A percentile compares a stretch with the other conserved stretches of the same genome.
These are phyloP conservation scores for Mortierella sp. DNA, from an alignment of 371 early-diverging fungal genomes.

Conservation along the genomic window DNA sequence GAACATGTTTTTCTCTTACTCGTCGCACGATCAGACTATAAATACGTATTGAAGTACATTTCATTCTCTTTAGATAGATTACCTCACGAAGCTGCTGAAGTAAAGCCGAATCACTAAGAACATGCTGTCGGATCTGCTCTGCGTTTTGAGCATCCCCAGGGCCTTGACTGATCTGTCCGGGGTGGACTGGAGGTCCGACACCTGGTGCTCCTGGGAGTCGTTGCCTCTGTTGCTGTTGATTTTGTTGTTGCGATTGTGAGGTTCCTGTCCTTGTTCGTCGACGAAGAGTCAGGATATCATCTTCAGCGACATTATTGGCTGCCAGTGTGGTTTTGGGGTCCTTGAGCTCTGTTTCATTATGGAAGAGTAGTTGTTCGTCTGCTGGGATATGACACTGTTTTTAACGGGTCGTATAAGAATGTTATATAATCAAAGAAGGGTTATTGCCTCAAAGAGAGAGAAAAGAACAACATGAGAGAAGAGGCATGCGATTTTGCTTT, in stretches of 20 bases:
- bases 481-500: too few species aligned
- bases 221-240: constrained; percentile 17
- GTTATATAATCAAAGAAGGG: too few species aligned
- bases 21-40: too few species aligned
- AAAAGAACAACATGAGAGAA: background rate
- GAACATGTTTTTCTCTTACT: too few species aligned
- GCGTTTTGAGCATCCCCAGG: constrained; percentile 58
- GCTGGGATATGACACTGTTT: constrained; percentile 70
- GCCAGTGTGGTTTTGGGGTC: constrained; percentile 74
- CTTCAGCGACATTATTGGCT: constrained; percentile 73
- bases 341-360: constrained; percentile 70
- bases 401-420: too few species aligned
- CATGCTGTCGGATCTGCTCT: constrained; percentile 82
- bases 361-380: constrained; percentile 62
- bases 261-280: constrained; percentile 28
- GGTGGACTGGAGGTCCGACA: constrained; percentile 9
- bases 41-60: too few species aligned
- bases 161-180: constrained; percentile 28
- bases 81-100: constrained; percentile 72
- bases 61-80: constrained; percentile 8
- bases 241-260: constrained; percentile 31
- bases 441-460: too few species aligned
- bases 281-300: constrained; percentile 79
- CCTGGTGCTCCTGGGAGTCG: constrained; percentile 6
- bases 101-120: constrained; percentile 75